phyloP scores from a whole-genome alignment of 352 stramenopile genomes.

The Phytophthora foliorum region DNA sequence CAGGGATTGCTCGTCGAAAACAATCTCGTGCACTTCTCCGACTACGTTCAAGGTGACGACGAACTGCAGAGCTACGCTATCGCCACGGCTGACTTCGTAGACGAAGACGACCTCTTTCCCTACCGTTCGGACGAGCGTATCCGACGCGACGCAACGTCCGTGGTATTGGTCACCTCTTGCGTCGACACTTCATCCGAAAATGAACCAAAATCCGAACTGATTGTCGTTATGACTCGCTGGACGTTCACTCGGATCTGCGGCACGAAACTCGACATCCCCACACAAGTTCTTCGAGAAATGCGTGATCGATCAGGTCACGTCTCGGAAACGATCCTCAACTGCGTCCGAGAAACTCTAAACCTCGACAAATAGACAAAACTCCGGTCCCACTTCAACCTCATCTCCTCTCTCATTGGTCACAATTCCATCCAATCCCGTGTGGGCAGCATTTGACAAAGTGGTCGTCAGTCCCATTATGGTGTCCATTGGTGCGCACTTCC shows the following conservation, averaged over 20 bases:
- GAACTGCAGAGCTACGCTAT: slow-evolving; percentile 12
- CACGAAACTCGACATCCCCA: slow-evolving; percentile 27
- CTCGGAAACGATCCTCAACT: slow-evolving; percentile 15
- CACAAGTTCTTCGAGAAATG: slow-evolving; percentile 23
- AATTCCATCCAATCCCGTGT: slow-evolving; percentile 20
- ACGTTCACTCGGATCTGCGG: slow-evolving; percentile 33
- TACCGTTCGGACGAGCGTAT: slow-evolving; percentile 41
- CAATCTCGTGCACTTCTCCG: slow-evolving; percentile 39
- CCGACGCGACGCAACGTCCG: slow-evolving; percentile 41
- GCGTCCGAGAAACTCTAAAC: slow-evolving; percentile 20
- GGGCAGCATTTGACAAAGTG: too few relatives aligned
- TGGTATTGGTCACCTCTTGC: slow-evolving; percentile 32
- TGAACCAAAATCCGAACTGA: slow-evolving; percentile 10
- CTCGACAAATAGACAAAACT: neutral
- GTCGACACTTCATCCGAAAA: neutral
- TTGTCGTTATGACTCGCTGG: slow-evolving; percentile 41
- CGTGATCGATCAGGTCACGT: slow-evolving; percentile 13
- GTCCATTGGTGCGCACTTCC: slow-evolving; percentile 32
- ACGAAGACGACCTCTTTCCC: slow-evolving; percentile 52
- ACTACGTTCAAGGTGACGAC: neutral
- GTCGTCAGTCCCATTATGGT: slow-evolving; percentile 21
- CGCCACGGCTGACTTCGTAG: slow-evolving; percentile 32
- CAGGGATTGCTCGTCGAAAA: slow-evolving; percentile 28
- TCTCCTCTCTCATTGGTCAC: neutral
- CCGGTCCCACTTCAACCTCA: slow-evolving; percentile 6